Base-by-base conservation (phyloP, 2,329 filamentous ascomycete species). In the Polytolypa hystricis region DNA sequence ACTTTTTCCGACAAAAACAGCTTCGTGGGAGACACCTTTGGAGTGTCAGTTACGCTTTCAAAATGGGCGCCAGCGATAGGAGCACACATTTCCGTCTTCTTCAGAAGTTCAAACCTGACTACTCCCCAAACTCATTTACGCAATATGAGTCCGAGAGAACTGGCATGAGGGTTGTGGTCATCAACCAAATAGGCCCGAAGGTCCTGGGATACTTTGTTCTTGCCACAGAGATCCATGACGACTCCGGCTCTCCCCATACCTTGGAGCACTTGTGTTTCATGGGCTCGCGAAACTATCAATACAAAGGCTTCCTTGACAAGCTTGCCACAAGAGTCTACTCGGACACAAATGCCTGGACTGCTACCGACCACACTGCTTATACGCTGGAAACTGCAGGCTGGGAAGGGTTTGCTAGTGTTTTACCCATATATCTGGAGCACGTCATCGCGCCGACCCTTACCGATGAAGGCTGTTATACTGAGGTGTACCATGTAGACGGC, bases 91-190 rank as follows among this genome's bases (percentile, higher is more conserved):
- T 96, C 64, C 84, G 79, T 57, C 81, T 79, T 50, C 69, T 94
- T 33, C 85, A 94, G 55, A 78, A 74, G 53, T 94, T 98, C 65
- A 73, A 81, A 47, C 81, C 84, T 5, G 84, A 95, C 55, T 98
- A 95, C 66, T 85, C 87, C 9, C 83, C 87, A 8, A 82, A 82
- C 44, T 77, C 73, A 38, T 82, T 98, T 60, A 89, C 85, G 15
- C 87, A 95, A 58, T 98, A 98, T 82, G 85, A 93, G 54, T 98
- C 91, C 4, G 77, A 85, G 50, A 74, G 85, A 45, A 98, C 89
- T 44, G 91, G 91, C 35, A 91, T 98, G 84, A 81, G 87, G 48
- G 82, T 94, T 21, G 78, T 94, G 27, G 84, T 95, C 33, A 85
- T 93, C 48, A 83, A 96, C 56, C 80, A 86, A 49, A 78, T 91